Percentiles rank a stretch among this genome's conserved stretches.
phyloP scores from a whole-genome alignment of 305 asterid species.

The Fraxinus platypoda region DNA sequence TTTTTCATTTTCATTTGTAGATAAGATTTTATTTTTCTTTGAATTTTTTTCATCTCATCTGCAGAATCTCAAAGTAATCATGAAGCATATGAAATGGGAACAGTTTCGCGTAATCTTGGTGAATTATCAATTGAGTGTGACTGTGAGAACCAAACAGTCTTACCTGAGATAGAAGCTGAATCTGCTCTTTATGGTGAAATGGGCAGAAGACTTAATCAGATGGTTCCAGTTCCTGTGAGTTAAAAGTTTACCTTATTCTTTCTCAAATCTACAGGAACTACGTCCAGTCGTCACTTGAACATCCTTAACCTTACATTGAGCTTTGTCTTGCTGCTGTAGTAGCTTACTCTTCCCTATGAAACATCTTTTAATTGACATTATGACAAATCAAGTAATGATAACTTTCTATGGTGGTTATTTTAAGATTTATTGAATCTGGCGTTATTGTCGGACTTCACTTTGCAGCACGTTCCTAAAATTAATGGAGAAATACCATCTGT shows the following conservation, averaged over 20 bases:
- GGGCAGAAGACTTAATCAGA: conserved; percentile 78
- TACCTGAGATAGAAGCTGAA: conserved; percentile 73
- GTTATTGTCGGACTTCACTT: conserved; percentile 17
- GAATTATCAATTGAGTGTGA: conserved; percentile 26
- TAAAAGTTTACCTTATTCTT: conserved; percentile 31
- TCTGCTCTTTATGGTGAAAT: conserved; percentile 82
- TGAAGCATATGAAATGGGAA: conserved; percentile 30
- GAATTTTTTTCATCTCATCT: conserved; percentile 4
- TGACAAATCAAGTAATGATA: neutral
- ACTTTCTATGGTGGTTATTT: neutral
- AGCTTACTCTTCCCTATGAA: neutral
- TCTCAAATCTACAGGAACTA: neutral
- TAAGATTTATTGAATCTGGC: conserved; percentile 10
- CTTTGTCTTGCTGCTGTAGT: conserved; percentile 8
- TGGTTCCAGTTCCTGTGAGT: conserved; percentile 85
- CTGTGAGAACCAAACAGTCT: conserved; percentile 23
- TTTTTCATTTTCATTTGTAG: neutral
- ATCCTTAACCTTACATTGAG: neutral
- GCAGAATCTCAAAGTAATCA: conserved; percentile 40
- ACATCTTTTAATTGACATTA: neutral
- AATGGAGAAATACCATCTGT: conserved; percentile 88
- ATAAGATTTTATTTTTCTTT: conserved; percentile 3
- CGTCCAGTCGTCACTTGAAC: neutral
- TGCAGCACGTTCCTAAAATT: conserved; percentile 88
- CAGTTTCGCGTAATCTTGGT: conserved; percentile 23